Conservation (phyloP, 2,329 filamentous ascomycete species). For the Exophiala bonariae region DNA sequence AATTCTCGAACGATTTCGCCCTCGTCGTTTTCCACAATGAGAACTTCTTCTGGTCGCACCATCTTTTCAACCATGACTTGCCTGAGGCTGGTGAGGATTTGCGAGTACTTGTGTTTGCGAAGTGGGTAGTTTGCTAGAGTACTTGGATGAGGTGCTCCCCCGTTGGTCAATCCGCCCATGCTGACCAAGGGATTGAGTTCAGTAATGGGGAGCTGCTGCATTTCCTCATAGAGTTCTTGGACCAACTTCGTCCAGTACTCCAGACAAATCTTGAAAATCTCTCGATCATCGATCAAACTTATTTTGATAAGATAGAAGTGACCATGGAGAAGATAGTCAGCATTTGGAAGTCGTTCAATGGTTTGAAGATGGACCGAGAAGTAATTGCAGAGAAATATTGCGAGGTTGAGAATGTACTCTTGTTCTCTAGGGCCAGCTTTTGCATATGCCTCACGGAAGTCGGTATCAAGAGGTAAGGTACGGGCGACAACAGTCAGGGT, state of each 20-base stretch:
- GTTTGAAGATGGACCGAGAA: conserved; percentile 91
- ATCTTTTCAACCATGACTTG: conserved; percentile 99
- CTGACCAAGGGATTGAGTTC: conserved; percentile 88
- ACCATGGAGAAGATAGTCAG: conserved; percentile 90
- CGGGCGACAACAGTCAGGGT: conserved; percentile 88
- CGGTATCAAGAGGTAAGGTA: conserved; percentile 86
- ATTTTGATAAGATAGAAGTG: conserved; percentile 98
- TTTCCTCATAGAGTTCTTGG: conserved; percentile 97
- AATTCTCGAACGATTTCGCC: conserved; percentile 99
- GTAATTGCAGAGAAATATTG: conserved; percentile 94
- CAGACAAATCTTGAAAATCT: conserved; percentile 98
- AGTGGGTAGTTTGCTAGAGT: conserved; percentile 88
- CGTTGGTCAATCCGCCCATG: conserved; percentile 72
- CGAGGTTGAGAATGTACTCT: conserved; percentile 95
- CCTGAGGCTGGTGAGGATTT: conserved; percentile 88
- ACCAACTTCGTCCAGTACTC: conserved; percentile 99
- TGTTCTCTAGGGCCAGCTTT: conserved; percentile 91
- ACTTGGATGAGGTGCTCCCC: conserved; percentile 80
- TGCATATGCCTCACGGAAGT: conserved; percentile 87
- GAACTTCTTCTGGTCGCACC: conserved; percentile 94
- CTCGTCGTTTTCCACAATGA: conserved; percentile 99
- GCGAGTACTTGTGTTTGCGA: conserved; percentile 96
- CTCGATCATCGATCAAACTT: conserved; percentile 96
- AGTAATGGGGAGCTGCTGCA: conserved; percentile 92
- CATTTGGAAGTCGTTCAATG: conserved; percentile 93